Percentiles rank a stretch among this genome's conserved stretches.
Conservation (phyloP, 306 rosid genomes). For the Bauhinia variegata region DNA sequence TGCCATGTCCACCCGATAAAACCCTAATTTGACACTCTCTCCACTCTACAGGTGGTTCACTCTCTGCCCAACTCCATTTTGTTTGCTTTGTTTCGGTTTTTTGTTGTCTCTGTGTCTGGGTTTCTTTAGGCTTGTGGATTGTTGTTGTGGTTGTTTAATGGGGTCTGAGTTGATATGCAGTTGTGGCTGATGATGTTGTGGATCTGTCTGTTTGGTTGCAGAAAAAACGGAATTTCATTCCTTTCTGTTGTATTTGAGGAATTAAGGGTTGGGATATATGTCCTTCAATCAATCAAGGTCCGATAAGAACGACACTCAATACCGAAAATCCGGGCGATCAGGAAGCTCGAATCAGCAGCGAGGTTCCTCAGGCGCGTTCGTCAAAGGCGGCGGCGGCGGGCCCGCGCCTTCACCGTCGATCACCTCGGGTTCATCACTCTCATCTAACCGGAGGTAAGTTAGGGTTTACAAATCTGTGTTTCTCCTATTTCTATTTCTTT, state of each 20-base stretch:
- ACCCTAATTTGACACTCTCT: conserved; percentile 64
- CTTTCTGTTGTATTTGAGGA: conserved; percentile 38
- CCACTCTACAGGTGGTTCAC: conserved; percentile 54
- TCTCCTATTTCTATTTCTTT: not conserved
- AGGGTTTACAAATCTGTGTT: conserved; percentile 22
- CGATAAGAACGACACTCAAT: conserved; percentile 71
- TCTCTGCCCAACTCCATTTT: conserved; percentile 1
- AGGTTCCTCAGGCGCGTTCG: conserved; percentile 55
- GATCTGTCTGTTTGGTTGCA: conserved; percentile 57
- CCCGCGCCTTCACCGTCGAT: conserved; percentile 67
- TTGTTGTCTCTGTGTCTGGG: not conserved
- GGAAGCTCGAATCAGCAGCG: conserved; percentile 78
- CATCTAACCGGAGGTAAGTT: conserved; percentile 64
- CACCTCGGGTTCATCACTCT: conserved; percentile 33
- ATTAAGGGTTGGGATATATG: conserved; percentile 79
- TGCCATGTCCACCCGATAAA: conserved; percentile 51
- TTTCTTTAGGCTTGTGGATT: not conserved
- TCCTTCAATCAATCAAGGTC: conserved; percentile 96
- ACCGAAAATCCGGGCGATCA: conserved; percentile 76
- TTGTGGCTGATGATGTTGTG: conserved; percentile 24
- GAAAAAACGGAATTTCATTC: conserved; percentile 18
- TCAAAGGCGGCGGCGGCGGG: conserved; percentile 75
- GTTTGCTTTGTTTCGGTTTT: not conserved
- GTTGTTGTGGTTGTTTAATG: conserved; percentile 5
- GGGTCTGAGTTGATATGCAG: not conserved